phyloP scores from a whole-genome alignment of 805 yeast genomes.

The Yarrowia osloensis region DNA sequence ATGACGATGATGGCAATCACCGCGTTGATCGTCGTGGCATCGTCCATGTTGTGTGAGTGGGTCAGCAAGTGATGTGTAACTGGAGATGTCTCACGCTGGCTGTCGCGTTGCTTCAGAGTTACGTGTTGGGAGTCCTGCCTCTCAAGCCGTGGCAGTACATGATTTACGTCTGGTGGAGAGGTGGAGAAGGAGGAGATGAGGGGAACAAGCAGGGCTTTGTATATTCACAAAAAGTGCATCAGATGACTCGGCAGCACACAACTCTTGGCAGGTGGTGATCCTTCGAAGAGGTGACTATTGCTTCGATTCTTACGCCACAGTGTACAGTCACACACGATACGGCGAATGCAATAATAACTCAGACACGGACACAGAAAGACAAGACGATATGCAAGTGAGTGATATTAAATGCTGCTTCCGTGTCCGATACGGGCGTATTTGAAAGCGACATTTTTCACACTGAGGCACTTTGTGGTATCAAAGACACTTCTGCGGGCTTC shows the following conservation, averaged over 20 bases:
- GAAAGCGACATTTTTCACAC: too few species aligned
- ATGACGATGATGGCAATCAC: slow-evolving; percentile 36
- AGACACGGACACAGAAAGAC: not conserved
- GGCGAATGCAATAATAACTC: not conserved
- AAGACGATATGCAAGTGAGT: not conserved
- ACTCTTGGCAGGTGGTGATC: not conserved
- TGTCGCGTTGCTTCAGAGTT: slow-evolving; percentile 3
- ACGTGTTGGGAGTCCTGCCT: not conserved
- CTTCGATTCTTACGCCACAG: not conserved
- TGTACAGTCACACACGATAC: too few species aligned
- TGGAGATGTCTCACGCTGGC: not conserved
- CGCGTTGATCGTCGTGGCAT: slow-evolving; percentile 24
- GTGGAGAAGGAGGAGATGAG: not conserved
- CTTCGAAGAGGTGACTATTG: too few species aligned
- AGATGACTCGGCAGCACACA: not conserved
- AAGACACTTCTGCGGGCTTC: too few species aligned
- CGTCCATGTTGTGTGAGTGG: not conserved
- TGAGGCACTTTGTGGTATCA: too few species aligned
- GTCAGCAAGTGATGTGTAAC: not conserved
- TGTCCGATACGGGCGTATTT: not conserved
- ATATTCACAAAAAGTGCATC: too few species aligned
- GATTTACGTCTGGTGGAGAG: not conserved
- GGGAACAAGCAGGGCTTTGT: not conserved
- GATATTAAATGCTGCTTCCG: not conserved
- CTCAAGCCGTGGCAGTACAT: not conserved